Evolutionary conservation across 2,329 filamentous ascomycete species (phyloP), one percentile per base, ranked within the genome.

Genomic region (Calonectria henricotiae): DNA sequence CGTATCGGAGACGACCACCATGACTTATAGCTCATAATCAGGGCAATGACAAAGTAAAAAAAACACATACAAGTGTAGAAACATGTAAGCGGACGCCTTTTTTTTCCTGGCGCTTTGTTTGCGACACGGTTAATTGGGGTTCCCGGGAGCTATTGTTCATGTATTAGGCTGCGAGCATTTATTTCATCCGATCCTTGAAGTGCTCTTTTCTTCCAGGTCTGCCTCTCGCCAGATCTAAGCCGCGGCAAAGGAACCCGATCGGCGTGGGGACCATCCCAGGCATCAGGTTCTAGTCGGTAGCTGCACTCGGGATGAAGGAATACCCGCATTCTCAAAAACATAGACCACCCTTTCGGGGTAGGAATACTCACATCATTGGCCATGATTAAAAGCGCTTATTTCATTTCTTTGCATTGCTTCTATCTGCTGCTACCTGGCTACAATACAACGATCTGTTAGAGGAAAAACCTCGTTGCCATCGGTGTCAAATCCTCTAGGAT

Each of bases 301-400:
- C 47, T 35, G 47, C 27, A 6, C 47, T 32, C 47, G 47, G 47
- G 47, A 51, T 51, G 47, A 51, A 51, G 47, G 27, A 51, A 51
- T 51, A 51, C 17, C 47, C 47, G 27, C 27, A 7, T 30, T 30
- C 7, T 30, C 7, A 30, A 30, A 30, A 30, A 5, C 27, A 30
- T 30, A 30, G 27, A 30, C 27, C 27, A 30, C 27, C 27, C 27
- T 30, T 30, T 30, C 7, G 7, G 27, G 4, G 27, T 30, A 30
- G 27, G 7, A 30, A 30, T 7, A 30, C 27, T 30, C 27, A 4
- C 27, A 30, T 30, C 27, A 30, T 30, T 30, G 27, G 27, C 27
- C 27, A 30, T 30, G 27, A 5, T 30, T 4, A 30, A 30, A 2
- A 30, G 27, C 27, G 27, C 7, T 30, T 30, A 30, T 20, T 20